Evolutionary conservation across 768 basidiomycete genomes (phyloP).

Genomic region (Termitomyces sp.): DNA sequence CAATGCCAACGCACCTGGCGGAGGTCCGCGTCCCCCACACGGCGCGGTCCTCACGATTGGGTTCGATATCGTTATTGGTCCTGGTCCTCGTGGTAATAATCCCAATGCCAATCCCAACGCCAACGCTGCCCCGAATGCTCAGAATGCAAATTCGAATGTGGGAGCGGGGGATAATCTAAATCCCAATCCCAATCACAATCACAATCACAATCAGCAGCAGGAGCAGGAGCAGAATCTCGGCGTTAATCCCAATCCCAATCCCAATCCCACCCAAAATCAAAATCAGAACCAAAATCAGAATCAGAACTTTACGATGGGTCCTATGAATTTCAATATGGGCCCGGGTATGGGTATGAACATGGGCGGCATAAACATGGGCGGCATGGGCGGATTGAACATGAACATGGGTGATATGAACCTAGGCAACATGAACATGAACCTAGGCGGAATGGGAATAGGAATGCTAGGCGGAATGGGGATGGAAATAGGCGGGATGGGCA

Average conservation of each 20-base stretch:
- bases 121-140: neutral
- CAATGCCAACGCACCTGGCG: too few relatives aligned
- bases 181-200: too few relatives aligned
- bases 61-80: constrained; percentile 10
- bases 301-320: neutral
- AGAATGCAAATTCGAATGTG: neutral
- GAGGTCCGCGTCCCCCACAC: neutral
- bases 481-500: neutral
- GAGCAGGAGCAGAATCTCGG: too few relatives aligned
- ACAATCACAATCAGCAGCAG: neutral
- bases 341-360: neutral
- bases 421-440: neutral
- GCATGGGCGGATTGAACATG: neutral
- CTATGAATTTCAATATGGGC: neutral
- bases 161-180: too few relatives aligned
- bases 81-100: neutral
- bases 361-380: neutral
- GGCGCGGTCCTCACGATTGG: constrained; percentile 5
- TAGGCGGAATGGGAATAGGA: too few relatives aligned
- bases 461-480: neutral
- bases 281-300: neutral
- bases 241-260: too few relatives aligned
- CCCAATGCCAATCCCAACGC: neutral
- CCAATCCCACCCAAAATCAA: neutral
- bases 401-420: neutral